A percentile compares a stretch with the other conserved stretches of the same genome.
Conservation (phyloP, 2,329 filamentous ascomycete species). For the Fusarium sublunatum region DNA sequence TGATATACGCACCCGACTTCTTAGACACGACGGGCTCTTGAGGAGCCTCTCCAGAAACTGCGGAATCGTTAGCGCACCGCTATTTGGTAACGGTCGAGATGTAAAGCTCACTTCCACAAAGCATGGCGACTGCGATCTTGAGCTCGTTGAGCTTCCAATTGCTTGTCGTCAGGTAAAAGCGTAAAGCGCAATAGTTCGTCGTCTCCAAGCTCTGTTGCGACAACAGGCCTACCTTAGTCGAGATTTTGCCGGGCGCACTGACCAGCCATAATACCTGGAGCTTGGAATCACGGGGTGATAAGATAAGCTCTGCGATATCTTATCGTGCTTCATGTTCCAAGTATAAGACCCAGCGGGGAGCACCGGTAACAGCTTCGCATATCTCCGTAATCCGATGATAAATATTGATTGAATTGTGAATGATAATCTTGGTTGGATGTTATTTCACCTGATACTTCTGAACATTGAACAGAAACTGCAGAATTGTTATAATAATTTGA, state of each 20-base stretch:
- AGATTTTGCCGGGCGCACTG: constrained; percentile 50
- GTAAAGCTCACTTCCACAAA: constrained; percentile 59
- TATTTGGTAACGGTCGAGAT: not conserved
- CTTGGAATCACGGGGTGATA: constrained; percentile 47
- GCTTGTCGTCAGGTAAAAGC: constrained; percentile 42
- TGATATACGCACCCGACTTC: constrained; percentile 79
- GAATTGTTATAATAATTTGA: constrained; percentile 1
- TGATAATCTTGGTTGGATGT: not conserved
- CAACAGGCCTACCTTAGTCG: constrained; percentile 38
- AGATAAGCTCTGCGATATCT: constrained; percentile 37
- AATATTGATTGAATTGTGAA: constrained; percentile 1
- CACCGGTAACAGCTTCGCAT: constrained; percentile 41
- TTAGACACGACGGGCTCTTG: constrained; percentile 94
- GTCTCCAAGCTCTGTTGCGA: constrained; percentile 44
- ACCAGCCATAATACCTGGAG: constrained; percentile 37
- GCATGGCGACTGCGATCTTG: constrained; percentile 53
- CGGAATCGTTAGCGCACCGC: constrained; percentile 31
- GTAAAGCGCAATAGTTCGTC: constrained; percentile 39
- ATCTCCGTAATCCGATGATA: constrained; percentile 41
- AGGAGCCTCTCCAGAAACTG: constrained; percentile 96
- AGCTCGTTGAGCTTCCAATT: constrained; percentile 48
- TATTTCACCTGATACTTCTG: not conserved
- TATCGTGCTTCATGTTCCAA: constrained; percentile 29
- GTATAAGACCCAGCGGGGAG: constrained; percentile 31
- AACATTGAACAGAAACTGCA: not conserved